These are phyloP conservation scores for Chytriomyces sp. DNA, from an alignment of 192 early-diverging fungal genomes.

Conservation along the genomic window DNA sequence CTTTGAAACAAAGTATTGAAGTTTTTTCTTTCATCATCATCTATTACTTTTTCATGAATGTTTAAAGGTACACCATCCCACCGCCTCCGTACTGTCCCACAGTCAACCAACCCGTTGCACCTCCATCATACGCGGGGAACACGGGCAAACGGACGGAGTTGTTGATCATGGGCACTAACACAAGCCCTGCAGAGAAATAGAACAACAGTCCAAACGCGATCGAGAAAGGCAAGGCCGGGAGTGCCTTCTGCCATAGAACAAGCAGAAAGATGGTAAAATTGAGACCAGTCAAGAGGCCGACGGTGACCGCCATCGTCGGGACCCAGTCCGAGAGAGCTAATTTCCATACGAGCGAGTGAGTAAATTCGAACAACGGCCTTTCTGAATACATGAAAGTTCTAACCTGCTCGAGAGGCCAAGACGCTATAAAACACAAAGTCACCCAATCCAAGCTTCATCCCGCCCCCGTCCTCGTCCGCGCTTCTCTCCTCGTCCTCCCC, in stretches of 20 bases:
- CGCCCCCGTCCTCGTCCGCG: conserved; percentile 62
- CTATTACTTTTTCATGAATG: no score
- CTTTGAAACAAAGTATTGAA: no score
- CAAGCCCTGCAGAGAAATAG: conserved; percentile 65
- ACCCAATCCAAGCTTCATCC: conserved; percentile 83
- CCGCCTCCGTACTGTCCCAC: conserved; percentile 41
- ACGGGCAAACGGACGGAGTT: conserved; percentile 24
- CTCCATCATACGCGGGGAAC: conserved; percentile 1
- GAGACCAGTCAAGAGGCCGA: conserved; percentile 82
- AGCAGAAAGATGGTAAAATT: conserved; percentile 87
- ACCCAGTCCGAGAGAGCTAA: conserved; percentile 77
- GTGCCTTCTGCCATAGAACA: conserved; percentile 76
- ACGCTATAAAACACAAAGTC: conserved; percentile 93
- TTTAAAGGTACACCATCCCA: conserved; percentile 45
- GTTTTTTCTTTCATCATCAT: no score
- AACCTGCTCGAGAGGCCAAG: conserved; percentile 75
- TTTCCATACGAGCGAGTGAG: background rate
- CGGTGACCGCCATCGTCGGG: conserved; percentile 72
- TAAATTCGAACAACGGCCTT: background rate
- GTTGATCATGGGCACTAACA: conserved; percentile 45
- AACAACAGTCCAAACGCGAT: conserved; percentile 85
- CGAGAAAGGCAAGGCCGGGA: conserved; percentile 84
- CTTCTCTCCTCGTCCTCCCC: conserved; percentile 43
- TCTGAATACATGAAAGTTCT: background rate
- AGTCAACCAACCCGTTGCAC: conserved; percentile 36